Base-by-base conservation (phyloP, 2,329 filamentous ascomycete genomes). In the Juglanconis oblonga region DNA sequence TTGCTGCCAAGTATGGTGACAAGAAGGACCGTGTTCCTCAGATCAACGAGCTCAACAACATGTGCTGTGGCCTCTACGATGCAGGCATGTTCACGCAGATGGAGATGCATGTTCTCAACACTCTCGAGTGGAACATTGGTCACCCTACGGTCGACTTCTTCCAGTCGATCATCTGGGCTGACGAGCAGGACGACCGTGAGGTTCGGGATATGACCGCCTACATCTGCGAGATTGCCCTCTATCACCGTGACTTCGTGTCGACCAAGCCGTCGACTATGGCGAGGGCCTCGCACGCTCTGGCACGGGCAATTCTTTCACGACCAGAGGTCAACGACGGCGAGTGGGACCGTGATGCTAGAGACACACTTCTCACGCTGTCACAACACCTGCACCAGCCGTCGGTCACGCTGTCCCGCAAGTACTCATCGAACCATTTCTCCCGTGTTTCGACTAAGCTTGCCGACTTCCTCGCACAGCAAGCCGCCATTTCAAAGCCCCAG, bases 81-180 rank as follows among this genome's bases (percentile, higher is more conserved):
- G 92, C 97, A 53, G 94, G 97, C 78, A 99, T 99, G 95, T 99
- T 99, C 79, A 94, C 93, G 10, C 95, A 99, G 77, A 99, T 99
- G 95, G 95, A 99, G 79, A 98, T 96, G 93, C 95, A 99, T 75
- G 94, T 99, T 42, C 84, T 99, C 68, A 96, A 97, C 78, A 99
- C 95, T 1, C 85, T 99, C 62, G 92, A 96, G 73, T 99, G 95
- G 95, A 87, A 89, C 67, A 90, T 99, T 67, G 95, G 95, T 58
- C 94, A 98, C 77, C 93, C 95, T 1, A 98, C 95, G 33, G 91
- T 97, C 66, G 94, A 98, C 76, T 91, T 89, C 73, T 99, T 97
- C 77, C 84, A 96, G 51, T 90, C 97, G 71, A 80, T 97, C 63
- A 92, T 94, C 64, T 85, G 96, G 44, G 85, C 90, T 50, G 91